Evolutionary conservation across 768 basidiomycete species (phyloP), one percentile per base, ranked within the genome.

Genomic region (Megacollybia marginata): DNA sequence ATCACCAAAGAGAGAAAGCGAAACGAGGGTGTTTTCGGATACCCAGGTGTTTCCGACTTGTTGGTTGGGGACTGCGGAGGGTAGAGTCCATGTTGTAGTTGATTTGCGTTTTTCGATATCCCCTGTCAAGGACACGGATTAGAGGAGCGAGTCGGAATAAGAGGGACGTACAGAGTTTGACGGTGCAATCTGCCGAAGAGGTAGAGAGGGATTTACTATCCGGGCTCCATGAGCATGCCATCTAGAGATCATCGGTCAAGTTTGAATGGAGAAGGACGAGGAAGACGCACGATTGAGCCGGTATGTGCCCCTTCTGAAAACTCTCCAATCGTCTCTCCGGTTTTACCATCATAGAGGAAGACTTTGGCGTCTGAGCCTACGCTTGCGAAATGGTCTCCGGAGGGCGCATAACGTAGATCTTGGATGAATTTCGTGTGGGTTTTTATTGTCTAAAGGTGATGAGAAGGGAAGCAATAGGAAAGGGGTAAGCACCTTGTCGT

Each of bases 361-460:
- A 88, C 67, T 69, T 86, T 95, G 31, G 74, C 77, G 63, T 98
- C 95, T 5, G 89, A 87, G 18, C 92, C 95, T 33, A 89, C 92
- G 51, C 90, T 92, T 12, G 81, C 86, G 60, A 97, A 94, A 40
- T 82, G 70, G 38, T 85, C 80, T 2, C 95, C 95, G 9, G 84
- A 84, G 0, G 83, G 82, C 0, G 92, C 75, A 61, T 83, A 97
- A 48, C 81, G 79, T 33, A 97, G 79, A 52, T 95, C 92, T 66
- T 95, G 91, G 13, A 97, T 88, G 59, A 94, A 96, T 63, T 87
- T 90, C 12, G 83, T 86, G 63, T 98, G 95, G 2, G 85, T 86
- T 64, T 81, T 84, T 68, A 96, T 86, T 10, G 83, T 80, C 87
- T 91, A 44, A 19, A 16, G 11, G 48, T 31, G 2, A 18, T 8